These are phyloP conservation scores for Dendrocalamus latiflorus DNA, from an alignment of 202 grass and related monocot species.

Conservation along the genomic window DNA sequence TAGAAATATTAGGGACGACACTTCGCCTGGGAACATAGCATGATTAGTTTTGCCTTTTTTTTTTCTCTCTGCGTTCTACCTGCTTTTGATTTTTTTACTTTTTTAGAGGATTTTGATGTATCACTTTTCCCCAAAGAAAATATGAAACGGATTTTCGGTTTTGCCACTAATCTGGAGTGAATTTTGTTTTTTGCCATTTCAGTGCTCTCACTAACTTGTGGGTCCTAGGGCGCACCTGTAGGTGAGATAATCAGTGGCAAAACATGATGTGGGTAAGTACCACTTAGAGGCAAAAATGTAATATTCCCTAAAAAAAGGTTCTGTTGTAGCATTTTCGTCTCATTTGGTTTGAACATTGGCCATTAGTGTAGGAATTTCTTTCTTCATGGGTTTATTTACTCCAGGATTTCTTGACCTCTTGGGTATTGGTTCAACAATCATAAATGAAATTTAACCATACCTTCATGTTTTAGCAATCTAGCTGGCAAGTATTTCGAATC, in stretches of 20 bases:
- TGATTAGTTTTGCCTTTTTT: background rate
- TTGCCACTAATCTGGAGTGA: background rate
- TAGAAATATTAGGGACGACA: background rate
- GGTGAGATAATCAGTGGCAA: background rate
- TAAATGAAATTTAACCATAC: background rate
- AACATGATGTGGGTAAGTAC: background rate
- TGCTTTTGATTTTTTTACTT: background rate
- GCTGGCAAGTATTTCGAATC: background rate
- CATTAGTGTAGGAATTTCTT: background rate
- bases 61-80: too few species aligned
- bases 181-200: background rate
- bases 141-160: background rate
- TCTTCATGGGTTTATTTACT: background rate
- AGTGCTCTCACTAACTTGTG: background rate
- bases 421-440: background rate
- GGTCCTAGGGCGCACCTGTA: background rate
- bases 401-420: background rate
- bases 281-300: background rate
- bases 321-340: too few species aligned
- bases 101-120: background rate
- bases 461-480: background rate
- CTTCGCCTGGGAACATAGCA: background rate
- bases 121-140: background rate
- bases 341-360: background rate
- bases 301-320: too few species aligned